Base-by-base conservation (phyloP, 129 eudicot species). In the Tanacetum coccineum region DNA sequence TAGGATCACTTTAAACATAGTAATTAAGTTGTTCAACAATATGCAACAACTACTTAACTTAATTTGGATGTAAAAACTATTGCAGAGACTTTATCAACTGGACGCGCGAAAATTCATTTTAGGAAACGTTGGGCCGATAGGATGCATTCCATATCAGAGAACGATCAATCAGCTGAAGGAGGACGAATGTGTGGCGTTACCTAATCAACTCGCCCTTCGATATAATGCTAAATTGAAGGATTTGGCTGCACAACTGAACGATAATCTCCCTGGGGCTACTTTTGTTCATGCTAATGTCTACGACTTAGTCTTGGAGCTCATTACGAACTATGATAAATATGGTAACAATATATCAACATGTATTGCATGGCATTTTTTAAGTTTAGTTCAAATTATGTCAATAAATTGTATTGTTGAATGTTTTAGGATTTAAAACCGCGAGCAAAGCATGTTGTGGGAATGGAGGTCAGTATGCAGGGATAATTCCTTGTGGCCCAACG, bases 91-190 rank as follows among this genome's bases (percentile, higher is more conserved):
- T 79, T 94, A 94, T 59, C 74, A 79, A 59, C 30, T 94, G 60
- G 99, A 89, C 67, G 99, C 97, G 18, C 71, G 99, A 25, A 94
- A 94, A 50, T 94, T 94, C 71, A 82, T 89, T 39, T 20, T 94
- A 3, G 95, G 94, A 26, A 89, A 87, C 65, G 97, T 94, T 4
- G 99, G 99, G 7, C 99, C 99, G 18, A 68, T 94, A 46, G 99
- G 99, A 52, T 94, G 99, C 87, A 94, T 94, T 48, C 99, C 99
- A 1, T 94, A 94, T 67, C 99, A 94, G 68, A 87, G 88, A 70
- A 94, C 97, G 4, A 89, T 94, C 14, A 89, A 94, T 67, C 90
- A 84, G 26, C 59, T 94, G 36, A 81, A 49, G 6, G 88, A 81
- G 65, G 68, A 81, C 13, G 87, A 94, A 53, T 94, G 99, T 64